Percentiles rank a stretch among this genome's conserved stretches.
Evolutionary conservation across 257 asterid genomes (phyloP).

Genomic region (Solanum acaule): DNA sequence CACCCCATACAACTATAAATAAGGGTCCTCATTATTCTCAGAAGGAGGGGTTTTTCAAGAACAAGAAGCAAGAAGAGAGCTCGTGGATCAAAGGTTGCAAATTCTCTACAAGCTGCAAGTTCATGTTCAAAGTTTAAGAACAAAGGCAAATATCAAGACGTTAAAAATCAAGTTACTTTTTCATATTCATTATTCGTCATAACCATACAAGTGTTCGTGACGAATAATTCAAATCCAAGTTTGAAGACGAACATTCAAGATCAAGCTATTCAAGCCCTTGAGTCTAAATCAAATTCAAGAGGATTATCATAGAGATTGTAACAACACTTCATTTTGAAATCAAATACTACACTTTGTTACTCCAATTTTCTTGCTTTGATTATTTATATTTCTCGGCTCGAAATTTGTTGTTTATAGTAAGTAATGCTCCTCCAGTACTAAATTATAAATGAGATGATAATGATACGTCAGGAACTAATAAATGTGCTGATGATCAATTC

Average conservation of each 20-base stretch:
- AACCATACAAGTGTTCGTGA: background rate
- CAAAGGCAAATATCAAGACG: background rate
- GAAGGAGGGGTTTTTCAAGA: no score
- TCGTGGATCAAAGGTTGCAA: background rate
- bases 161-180: background rate
- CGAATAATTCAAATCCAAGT: background rate
- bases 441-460: background rate
- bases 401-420: background rate
- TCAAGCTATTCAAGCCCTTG: background rate
- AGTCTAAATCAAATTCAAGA: background rate
- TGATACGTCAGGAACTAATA: background rate
- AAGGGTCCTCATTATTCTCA: background rate
- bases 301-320: background rate
- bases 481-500: background rate
- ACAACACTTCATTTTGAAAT: background rate
- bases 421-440: background rate
- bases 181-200: background rate
- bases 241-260: background rate
- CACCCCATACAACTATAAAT: background rate
- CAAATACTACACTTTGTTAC: background rate
- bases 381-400: background rate
- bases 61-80: background rate
- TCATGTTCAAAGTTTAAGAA: background rate
- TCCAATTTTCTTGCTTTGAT: background rate
- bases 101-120: background rate